Base-by-base conservation (phyloP, 2,329 filamentous ascomycete genomes). In the Fusarium clavum region DNA sequence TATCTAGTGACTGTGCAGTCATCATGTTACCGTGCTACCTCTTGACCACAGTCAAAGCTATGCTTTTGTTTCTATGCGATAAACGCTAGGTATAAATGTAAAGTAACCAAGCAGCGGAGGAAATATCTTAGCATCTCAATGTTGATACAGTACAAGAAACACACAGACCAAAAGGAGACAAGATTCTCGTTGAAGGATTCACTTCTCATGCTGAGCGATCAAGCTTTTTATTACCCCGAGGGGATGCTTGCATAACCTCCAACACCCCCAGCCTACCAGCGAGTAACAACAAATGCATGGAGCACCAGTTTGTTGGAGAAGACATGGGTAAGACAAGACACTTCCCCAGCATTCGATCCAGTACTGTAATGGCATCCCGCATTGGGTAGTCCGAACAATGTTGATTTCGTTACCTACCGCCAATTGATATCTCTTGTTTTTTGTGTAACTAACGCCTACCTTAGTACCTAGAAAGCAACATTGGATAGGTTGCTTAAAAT, bases 251-350 rank as follows among this genome's bases (percentile, higher is more conserved):
- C 25, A 32, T 25, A 43, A 38, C 32, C 56, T 64, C 53, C 45
- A 38, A 64, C 20, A 64, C 49, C 30, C 60, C 47, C 48, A 46
- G 47, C 13, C 34, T 38, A n/a, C 18, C 34, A n/a, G 22, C 29
- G 27, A 45, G 24, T 44, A 57, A 49, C 34, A 60, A 30, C 29
- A 25, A 30, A 54, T 43, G 27, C 22, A 66, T 59, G 52, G 60
- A 38, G 45, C 55, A 55, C 29, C 52, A 47, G 54, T 61, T 53
- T 64, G 45, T 60, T 64, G 52, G 63, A 65, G 63, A 55, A 38
- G 44, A 66, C 55, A 66, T 55, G 55, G 61, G 45, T 66, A 45
- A 46, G 43, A 61, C 24, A 49, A 45, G 16, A 64, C n/a, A 52
- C 43, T 66, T 65, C 46, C 61, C 63, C 54, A 49, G 48, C 32